A percentile compares a stretch with the other conserved stretches of the same genome.
Evolutionary conservation across 345 rosid genomes (phyloP).

Genomic region (Raphanus raphanistrum): DNA sequence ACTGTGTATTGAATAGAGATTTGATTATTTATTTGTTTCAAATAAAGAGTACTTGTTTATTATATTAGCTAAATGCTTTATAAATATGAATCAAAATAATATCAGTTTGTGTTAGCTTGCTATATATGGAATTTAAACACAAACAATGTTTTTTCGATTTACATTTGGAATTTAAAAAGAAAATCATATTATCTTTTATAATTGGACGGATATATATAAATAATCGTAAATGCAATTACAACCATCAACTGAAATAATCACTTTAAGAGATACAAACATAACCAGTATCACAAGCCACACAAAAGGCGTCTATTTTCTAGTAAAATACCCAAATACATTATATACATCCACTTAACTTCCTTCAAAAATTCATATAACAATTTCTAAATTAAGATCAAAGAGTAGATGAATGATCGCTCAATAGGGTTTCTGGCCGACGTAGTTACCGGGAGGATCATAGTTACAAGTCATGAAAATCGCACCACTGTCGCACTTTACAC

Average conservation of each 20-base stretch:
- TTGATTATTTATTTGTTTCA: neutral
- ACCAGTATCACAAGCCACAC: neutral
- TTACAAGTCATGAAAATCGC: conserved; percentile 93
- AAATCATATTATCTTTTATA: neutral
- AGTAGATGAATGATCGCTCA: conserved; percentile 29
- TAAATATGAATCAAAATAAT: too few species aligned
- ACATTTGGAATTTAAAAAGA: neutral
- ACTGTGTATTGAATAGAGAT: neutral
- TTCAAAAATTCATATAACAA: neutral
- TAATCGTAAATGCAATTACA: conserved; percentile 22
- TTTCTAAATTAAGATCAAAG: conserved; percentile 11
- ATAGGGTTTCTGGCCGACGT: conserved; percentile 71
- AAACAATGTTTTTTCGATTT: neutral
- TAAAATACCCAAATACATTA: neutral
- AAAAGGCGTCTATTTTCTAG: conserved; percentile 17
- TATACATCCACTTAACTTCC: conserved; percentile 14
- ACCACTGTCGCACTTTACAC: conserved; percentile 66
- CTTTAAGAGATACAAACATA: neutral
- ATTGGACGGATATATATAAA: conserved; percentile 16
- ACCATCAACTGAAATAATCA: neutral
- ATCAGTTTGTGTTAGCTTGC: too few species aligned
- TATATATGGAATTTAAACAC: neutral
- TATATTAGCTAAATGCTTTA: too few species aligned
- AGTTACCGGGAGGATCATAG: conserved; percentile 84
- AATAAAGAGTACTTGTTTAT: too few species aligned